Percentiles rank a stretch among this genome's conserved stretches.
Conservation (phyloP, 768 basidiomycete species). For the Crassisporium funariophilum region DNA sequence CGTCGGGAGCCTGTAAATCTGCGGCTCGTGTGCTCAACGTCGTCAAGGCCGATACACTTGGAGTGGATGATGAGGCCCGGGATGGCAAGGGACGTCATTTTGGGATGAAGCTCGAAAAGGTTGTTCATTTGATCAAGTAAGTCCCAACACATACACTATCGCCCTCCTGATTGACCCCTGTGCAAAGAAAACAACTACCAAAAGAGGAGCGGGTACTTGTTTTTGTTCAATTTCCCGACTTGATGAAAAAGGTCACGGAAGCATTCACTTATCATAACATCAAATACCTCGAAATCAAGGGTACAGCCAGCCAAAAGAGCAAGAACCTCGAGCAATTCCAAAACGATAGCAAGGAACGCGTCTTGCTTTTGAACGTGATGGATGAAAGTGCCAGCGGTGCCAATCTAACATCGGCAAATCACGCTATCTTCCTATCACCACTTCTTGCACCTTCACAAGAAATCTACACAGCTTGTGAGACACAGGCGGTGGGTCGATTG, state of each 20-base stretch:
- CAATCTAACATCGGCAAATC: conserved; percentile 91
- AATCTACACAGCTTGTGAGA: conserved; percentile 82
- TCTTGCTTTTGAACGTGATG: conserved; percentile 88
- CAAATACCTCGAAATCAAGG: conserved; percentile 79
- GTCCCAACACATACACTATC: conserved; percentile 20
- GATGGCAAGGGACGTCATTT: conserved; percentile 77
- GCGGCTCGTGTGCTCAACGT: conserved; percentile 82
- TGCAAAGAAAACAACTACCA: conserved; percentile 61
- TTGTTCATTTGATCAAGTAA: conserved; percentile 76
- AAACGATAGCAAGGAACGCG: conserved; percentile 71
- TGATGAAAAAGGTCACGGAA: conserved; percentile 89
- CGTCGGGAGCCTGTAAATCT: conserved; percentile 71
- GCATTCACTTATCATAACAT: conserved; percentile 75
- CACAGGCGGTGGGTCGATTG: conserved; percentile 82
- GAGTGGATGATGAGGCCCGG: conserved; percentile 74
- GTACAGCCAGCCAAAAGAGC: conserved; percentile 74
- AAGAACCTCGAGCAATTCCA: conserved; percentile 88
- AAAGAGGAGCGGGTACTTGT: conserved; percentile 83
- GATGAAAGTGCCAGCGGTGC: conserved; percentile 95
- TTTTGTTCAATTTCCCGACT: conserved; percentile 95
- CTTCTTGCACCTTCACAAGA: conserved; percentile 81
- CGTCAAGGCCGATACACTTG: conserved; percentile 76
- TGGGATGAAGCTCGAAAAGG: conserved; percentile 80
- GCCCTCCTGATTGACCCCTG: no score
- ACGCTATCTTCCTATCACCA: conserved; percentile 93